phyloP scores from a whole-genome alignment of 495 filamentous ascomycete species.

The Schizothecium vesticola region DNA sequence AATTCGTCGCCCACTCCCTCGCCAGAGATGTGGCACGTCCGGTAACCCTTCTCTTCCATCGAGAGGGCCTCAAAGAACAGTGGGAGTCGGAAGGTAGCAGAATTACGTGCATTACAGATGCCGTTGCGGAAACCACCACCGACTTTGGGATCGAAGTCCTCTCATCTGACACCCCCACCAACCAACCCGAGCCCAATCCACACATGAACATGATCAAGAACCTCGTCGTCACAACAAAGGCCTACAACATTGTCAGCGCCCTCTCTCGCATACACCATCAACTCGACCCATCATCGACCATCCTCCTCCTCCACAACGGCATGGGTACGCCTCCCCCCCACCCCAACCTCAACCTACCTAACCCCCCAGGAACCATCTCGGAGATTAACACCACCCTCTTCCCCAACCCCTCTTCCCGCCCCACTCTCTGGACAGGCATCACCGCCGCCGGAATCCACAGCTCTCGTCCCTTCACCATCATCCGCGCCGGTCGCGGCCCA shows the following conservation, averaged over 20 bases:
- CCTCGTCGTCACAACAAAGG: slow-evolving; percentile 68
- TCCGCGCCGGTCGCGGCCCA: slow-evolving; percentile 58
- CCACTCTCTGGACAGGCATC: slow-evolving; percentile 48
- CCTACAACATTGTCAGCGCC: slow-evolving; percentile 49
- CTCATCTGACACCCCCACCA: slow-evolving; percentile 35
- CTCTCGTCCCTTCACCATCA: slow-evolving; percentile 44
- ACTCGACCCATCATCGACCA: slow-evolving; percentile 52
- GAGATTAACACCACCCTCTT: slow-evolving; percentile 58
- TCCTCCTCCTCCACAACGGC: slow-evolving; percentile 74
- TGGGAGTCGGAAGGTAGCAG: slow-evolving; percentile 20
- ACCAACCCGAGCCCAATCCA: not conserved
- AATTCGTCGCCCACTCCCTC: slow-evolving; percentile 36
- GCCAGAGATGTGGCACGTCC: slow-evolving; percentile 11
- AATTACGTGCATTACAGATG: slow-evolving; percentile 21
- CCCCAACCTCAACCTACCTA: not conserved
- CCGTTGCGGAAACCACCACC: slow-evolving; percentile 24
- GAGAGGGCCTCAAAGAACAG: slow-evolving; percentile 19
- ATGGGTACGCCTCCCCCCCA: slow-evolving; percentile 48
- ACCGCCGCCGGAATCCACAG: slow-evolving; percentile 20
- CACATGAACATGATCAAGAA: slow-evolving; percentile 44
- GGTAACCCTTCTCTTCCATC: slow-evolving; percentile 38
- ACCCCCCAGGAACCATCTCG: slow-evolving; percentile 37
- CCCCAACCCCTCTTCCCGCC: not conserved
- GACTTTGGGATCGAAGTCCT: slow-evolving; percentile 26
- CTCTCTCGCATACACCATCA: slow-evolving; percentile 52